Base-by-base conservation (phyloP, 1,139 yeast species). In the Spathaspora jeffriesii region DNA sequence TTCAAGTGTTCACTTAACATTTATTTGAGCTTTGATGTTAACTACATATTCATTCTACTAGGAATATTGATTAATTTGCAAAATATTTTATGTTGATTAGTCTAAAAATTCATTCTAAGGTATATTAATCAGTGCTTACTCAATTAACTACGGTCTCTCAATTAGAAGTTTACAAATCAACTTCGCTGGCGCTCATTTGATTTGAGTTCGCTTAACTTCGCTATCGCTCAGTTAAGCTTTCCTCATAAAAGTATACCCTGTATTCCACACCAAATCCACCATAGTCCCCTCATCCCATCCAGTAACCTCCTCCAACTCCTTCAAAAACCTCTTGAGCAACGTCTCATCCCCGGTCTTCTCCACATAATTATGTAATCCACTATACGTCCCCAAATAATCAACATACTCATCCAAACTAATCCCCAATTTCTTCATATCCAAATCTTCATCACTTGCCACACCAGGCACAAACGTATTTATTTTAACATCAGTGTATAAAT, bases 201-300 rank as follows among this genome's bases (percentile, higher is more conserved):
- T n/a, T n/a, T n/a, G n/a, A n/a, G n/a, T n/a, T n/a, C n/a, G n/a
- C n/a, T n/a, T n/a, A n/a, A n/a, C n/a, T n/a, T n/a, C n/a, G n/a
- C n/a, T n/a, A n/a, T n/a, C n/a, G n/a, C n/a, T n/a, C n/a, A n/a
- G n/a, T n/a, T n/a, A n/a, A n/a, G n/a, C n/a, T n/a, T 60, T 68
- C 42, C 59, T 65, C 47, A 69, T 46, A 43, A 73, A 68, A 0
- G 71, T 68, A 52, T 72, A 73, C 4, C 78, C 78, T 2, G 77
- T 65, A 45, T 65, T 70, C 72, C 73, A 75, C 8, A 65, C 70
- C 43, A 71, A 53, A 47, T 67, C 70, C 20, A 47, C 56, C 8
- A 76, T 71, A n/a, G 58, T 49, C 5, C 62, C 50, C 40, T 65
- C 51, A 49, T 65, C 64, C 71, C 72, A 64, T 14, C 71, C 71